phyloP scores from a whole-genome alignment of 768 basidiomycete genomes.

The Sarcodon aspratus region DNA sequence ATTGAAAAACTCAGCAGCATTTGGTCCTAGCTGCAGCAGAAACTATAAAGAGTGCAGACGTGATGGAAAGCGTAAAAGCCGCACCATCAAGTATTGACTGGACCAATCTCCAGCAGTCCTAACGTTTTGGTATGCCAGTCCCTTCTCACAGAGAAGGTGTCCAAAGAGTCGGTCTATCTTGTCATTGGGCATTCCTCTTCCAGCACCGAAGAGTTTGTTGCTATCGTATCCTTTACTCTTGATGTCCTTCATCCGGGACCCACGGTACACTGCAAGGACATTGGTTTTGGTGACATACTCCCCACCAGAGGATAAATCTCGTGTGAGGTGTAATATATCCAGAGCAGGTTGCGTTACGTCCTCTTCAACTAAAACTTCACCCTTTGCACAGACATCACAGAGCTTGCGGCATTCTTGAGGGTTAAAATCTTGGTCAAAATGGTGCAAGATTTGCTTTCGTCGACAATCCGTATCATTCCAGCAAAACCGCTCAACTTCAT shows the following conservation, averaged over 20 bases:
- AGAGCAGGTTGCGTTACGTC: slow-evolving; percentile 56
- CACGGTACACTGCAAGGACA: slow-evolving; percentile 54
- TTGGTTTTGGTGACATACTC: slow-evolving; percentile 50
- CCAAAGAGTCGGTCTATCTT: slow-evolving; percentile 32
- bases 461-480: slow-evolving; percentile 77
- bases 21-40: no score
- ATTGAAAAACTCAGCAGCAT: no score
- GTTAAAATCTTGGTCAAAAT: slow-evolving; percentile 80
- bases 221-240: slow-evolving; percentile 35
- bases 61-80: no score
- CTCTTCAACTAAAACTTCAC: slow-evolving; percentile 22
- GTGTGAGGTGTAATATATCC: slow-evolving; percentile 47
- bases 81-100: no score
- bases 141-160: no score
- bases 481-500: slow-evolving; percentile 72
- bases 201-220: slow-evolving; percentile 41
- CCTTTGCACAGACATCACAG: slow-evolving; percentile 78
- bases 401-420: slow-evolving; percentile 46
- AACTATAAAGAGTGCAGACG: no score
- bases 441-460: slow-evolving; percentile 75
- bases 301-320: slow-evolving; percentile 19
- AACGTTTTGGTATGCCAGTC: no score
- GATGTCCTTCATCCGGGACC: slow-evolving; percentile 38
- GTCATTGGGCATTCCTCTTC: slow-evolving; percentile 34
- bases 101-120: no score